Conservation (phyloP, 768 basidiomycete genomes). For the Symmetrospora coprosmae region DNA sequence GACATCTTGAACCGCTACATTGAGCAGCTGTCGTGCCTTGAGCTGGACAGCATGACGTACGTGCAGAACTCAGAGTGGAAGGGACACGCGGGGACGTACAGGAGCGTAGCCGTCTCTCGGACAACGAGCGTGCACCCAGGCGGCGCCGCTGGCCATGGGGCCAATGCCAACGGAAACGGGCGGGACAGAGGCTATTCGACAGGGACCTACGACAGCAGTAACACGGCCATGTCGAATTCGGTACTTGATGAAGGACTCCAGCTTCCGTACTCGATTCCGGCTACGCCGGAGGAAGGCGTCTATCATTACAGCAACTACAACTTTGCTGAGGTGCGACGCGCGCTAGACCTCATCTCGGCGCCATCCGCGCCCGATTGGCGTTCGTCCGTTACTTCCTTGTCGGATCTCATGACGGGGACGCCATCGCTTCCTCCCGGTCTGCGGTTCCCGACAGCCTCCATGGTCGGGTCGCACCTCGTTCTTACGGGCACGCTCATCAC, state of each 20-base stretch:
- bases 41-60: constrained; percentile 61
- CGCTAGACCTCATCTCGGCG: constrained; percentile 70
- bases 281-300: constrained; percentile 66
- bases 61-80: constrained; percentile 64
- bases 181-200: not conserved
- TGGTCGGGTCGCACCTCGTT: constrained; percentile 78
- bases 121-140: constrained; percentile 43
- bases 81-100: constrained; percentile 90
- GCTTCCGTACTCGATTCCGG: constrained; percentile 54
- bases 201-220: not conserved
- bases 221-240: not conserved
- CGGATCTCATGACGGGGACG: constrained; percentile 61
- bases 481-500: constrained; percentile 92
- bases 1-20: constrained; percentile 85
- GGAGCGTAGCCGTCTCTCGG: constrained; percentile 74
- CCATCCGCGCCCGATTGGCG: constrained; percentile 46
- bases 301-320: constrained; percentile 94
- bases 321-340: constrained; percentile 70
- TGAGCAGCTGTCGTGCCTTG: constrained; percentile 81
- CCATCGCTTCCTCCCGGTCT: constrained; percentile 75
- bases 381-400: constrained; percentile 67
- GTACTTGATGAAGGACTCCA: constrained; percentile 6
- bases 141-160: not conserved
- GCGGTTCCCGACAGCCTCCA: constrained; percentile 86
- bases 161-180: not conserved